These are phyloP conservation scores for Fusarium compactum DNA, from an alignment of 2,329 filamentous ascomycete species.

Conservation along the genomic window DNA sequence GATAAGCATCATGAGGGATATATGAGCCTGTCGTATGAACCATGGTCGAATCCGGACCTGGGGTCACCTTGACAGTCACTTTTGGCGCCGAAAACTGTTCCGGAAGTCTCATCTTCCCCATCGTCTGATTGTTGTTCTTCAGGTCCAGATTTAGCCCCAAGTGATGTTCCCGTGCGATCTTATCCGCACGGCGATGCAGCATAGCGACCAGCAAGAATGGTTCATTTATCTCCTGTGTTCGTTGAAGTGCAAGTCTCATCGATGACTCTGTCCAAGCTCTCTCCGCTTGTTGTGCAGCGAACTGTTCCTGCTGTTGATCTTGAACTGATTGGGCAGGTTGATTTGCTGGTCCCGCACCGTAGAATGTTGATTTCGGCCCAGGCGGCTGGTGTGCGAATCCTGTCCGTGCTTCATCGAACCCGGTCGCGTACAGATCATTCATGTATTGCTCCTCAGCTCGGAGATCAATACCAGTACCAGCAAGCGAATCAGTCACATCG, in stretches of 20 bases:
- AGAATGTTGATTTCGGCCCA: slow-evolving; percentile 68
- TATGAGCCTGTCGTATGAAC: slow-evolving; percentile 75
- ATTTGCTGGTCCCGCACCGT: slow-evolving; percentile 74
- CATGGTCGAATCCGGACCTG: slow-evolving; percentile 71
- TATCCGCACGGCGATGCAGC: slow-evolving; percentile 68
- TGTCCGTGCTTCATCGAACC: slow-evolving; percentile 64
- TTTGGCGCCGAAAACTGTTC: slow-evolving; percentile 63
- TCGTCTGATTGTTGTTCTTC: slow-evolving; percentile 59
- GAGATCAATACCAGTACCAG: slow-evolving; percentile 87
- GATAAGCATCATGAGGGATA: slow-evolving; percentile 78
- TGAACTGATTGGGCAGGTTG: slow-evolving; percentile 65
- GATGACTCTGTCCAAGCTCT: slow-evolving; percentile 75
- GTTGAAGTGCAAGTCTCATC: slow-evolving; percentile 68
- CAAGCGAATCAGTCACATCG: slow-evolving; percentile 85
- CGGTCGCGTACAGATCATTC: slow-evolving; percentile 72
- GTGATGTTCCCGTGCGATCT: slow-evolving; percentile 69
- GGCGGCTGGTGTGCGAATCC: slow-evolving; percentile 65
- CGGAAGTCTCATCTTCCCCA: slow-evolving; percentile 63
- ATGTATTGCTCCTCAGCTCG: slow-evolving; percentile 87
- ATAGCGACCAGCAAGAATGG: slow-evolving; percentile 77
- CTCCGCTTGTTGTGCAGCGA: slow-evolving; percentile 73
- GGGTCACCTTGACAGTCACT: slow-evolving; percentile 66
- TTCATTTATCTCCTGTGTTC: slow-evolving; percentile 77
- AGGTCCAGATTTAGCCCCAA: slow-evolving; percentile 67
- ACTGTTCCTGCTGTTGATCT: slow-evolving; percentile 69